Conservation (phyloP, 805 yeast species). For the Myxozyma sirexii region DNA sequence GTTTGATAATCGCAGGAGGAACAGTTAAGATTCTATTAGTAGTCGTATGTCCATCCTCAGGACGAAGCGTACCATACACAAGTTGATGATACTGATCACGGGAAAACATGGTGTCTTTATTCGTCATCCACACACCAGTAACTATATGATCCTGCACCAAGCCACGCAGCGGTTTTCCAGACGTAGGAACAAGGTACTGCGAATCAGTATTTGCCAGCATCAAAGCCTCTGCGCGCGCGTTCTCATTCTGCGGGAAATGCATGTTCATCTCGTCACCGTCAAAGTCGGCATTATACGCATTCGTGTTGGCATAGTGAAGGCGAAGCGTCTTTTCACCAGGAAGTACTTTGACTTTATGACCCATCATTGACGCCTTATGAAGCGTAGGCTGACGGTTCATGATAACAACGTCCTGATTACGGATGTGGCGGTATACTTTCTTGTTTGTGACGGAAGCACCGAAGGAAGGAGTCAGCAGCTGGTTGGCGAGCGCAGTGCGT, state of each 20-base stretch:
- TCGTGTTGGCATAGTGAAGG: conserved; percentile 97
- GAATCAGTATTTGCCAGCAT: conserved; percentile 95
- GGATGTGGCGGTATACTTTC: conserved; percentile 92
- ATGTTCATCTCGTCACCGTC: conserved; percentile 99
- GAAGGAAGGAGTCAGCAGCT: conserved; percentile 75
- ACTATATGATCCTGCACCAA: conserved; percentile 97
- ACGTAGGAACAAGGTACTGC: conserved; percentile 96
- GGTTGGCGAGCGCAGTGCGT: conserved; percentile 92
- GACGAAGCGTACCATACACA: conserved; percentile 89
- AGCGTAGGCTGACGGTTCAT: conserved; percentile 99
- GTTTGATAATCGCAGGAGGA: conserved; percentile 88
- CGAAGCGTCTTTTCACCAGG: conserved; percentile 97
- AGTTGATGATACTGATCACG: conserved; percentile 92
- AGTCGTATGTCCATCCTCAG: conserved; percentile 96
- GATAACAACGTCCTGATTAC: conserved; percentile 90
- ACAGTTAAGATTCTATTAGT: conserved; percentile 65
- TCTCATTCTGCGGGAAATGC: conserved; percentile 99
- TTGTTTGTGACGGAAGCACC: conserved; percentile 59
- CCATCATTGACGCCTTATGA: conserved; percentile 99
- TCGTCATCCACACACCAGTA: conserved; percentile 98
- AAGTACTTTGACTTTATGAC: conserved; percentile 93
- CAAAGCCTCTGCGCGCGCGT: conserved; percentile 94
- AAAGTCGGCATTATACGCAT: conserved; percentile 98
- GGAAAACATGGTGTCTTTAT: conserved; percentile 86
- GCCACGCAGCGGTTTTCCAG: conserved; percentile 98